A percentile compares a stretch with the other conserved stretches of the same genome.
Conservation (phyloP, 1,139 yeast species). For the Suhomyces wounanorum region DNA sequence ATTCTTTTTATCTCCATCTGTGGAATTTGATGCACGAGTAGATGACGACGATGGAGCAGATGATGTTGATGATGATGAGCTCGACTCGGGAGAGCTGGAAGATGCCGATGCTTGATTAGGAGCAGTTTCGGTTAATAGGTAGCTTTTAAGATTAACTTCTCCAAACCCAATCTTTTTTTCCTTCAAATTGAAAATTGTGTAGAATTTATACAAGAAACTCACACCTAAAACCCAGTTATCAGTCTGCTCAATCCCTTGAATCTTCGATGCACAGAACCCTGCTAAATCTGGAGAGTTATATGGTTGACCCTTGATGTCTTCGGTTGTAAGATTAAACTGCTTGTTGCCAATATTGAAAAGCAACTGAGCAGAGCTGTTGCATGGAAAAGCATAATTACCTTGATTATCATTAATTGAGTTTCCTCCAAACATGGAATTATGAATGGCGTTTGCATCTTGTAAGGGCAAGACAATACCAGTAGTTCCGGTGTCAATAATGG, state of each 20-base stretch:
- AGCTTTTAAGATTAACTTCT: conserved; percentile 13
- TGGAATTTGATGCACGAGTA: conserved; percentile 5
- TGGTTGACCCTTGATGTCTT: conserved; percentile 50
- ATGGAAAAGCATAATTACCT: conserved; percentile 60
- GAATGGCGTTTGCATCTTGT: conserved; percentile 56
- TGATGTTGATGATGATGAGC: conserved; percentile 11
- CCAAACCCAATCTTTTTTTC: conserved; percentile 56
- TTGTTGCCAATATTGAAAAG: conserved; percentile 42
- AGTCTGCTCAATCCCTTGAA: conserved; percentile 52
- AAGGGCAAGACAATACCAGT: conserved; percentile 60
- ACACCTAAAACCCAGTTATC: conserved; percentile 59
- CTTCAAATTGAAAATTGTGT: conserved; percentile 60
- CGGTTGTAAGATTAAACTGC: conserved; percentile 40
- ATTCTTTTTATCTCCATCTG: conserved; percentile 2
- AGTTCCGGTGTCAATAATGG: conserved; percentile 67
- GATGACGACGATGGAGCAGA: conserved; percentile 12
- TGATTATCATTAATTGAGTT: conserved; percentile 54
- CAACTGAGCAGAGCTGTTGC: conserved; percentile 39
- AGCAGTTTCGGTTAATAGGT: conserved; percentile 5
- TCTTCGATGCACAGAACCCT: conserved; percentile 66
- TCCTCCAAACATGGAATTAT: conserved; percentile 45
- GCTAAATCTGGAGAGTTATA: conserved; percentile 37
- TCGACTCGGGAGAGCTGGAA: conserved; percentile 3
- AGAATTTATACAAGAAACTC: conserved; percentile 57
- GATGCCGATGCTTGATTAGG: background rate